Base-by-base conservation (phyloP, 2,329 filamentous ascomycete genomes). In the Paraphoma sp. region DNA sequence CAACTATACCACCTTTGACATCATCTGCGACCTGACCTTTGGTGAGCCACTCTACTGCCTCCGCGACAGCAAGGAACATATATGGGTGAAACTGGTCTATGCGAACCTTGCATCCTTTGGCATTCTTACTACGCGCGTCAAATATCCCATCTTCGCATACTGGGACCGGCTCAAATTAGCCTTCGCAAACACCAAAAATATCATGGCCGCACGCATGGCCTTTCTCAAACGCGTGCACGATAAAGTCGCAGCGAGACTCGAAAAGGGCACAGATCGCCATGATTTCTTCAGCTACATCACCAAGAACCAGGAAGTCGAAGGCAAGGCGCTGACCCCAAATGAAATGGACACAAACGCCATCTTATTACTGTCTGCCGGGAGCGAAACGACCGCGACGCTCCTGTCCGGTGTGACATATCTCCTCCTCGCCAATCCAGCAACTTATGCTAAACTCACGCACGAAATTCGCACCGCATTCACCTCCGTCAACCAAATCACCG, bases 311-410 rank as follows among this genome's bases (percentile, higher is more conserved):
- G 58, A 45, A 5, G 56, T 44, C 1, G 51, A 54, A 1, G 56
- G 49, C 2, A 69, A 64, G 23, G 57, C 56, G 0, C 4, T 75
- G 12, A 62, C 64, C 0, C 54, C 59, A 9, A 63, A 54, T 1
- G 77, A 80, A 45, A 74, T 81, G 42, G 64, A 75, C 41, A 48
- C 63, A 3, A 79, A 76, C 41, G 64, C 71, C 1, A 54, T 66
- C 4, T 48, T 72, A 1, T 66, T 81, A 40, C 67, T 81, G 6
- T 53, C 75, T 2, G 81, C 78, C 0, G 81, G 81, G 0, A 77
- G 73, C 4, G 80, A 83, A 51, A 83, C 81, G 0, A 83, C 80
- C 0, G 80, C 81, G 0, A 80, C 80, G 0, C 64, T 76, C 2
- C 65, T 83, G 2, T 66, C 73, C 0, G 81, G 80, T 1, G 65